Base-by-base conservation (phyloP, 371 early-diverging fungal species). In the Lichtheimia ramosa region DNA sequence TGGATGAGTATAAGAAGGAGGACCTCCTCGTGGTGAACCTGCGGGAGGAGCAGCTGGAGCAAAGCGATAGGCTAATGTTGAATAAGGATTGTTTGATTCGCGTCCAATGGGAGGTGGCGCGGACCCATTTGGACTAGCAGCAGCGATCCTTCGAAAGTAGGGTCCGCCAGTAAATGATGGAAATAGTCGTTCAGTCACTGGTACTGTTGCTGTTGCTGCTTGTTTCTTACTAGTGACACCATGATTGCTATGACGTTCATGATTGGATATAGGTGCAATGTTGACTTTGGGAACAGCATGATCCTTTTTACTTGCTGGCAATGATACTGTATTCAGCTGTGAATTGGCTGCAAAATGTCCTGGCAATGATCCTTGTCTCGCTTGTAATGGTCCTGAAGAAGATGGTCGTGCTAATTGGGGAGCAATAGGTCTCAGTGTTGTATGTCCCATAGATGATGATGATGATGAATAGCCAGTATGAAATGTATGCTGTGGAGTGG, bases 1-100 rank as follows among this genome's bases (percentile, higher is more conserved):
- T 8, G 72, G 72, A 54, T 68, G 68, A 0, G 67, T 64, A 20
- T 60, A 70, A 18, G 61, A 70, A 56, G 59, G 49, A 51, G 57
- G 59, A 6, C 54, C 54, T n/a, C 52, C 42, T 24, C 55, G 58
- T 16, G 65, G 58, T 10, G 53, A 43, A 10, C 52, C 66, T 46
- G 46, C 21, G 46, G 46, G 46, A 16, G 46, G 21, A 21, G 69
- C 56, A 7, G 56, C 57, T 16, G 25, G 43, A 46, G 21, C 21
- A 18, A 46, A 18, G 21, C 46, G 46, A 46, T 46, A 46, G 46
- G 46, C 46, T 46, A 46, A 46, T 46, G 46, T 46, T 10, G 46
- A n/a, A 21, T 46, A 46, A 46, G 46, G 18, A 21, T 48, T 51
- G 46, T 46, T 46, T 46, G 46, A 46, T 46, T 46, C 46, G 46